A percentile compares a stretch with the other conserved stretches of the same genome.
These are phyloP conservation scores for Globisporangium cystogenes DNA, from an alignment of 352 stramenopile species.

Conservation along the genomic window DNA sequence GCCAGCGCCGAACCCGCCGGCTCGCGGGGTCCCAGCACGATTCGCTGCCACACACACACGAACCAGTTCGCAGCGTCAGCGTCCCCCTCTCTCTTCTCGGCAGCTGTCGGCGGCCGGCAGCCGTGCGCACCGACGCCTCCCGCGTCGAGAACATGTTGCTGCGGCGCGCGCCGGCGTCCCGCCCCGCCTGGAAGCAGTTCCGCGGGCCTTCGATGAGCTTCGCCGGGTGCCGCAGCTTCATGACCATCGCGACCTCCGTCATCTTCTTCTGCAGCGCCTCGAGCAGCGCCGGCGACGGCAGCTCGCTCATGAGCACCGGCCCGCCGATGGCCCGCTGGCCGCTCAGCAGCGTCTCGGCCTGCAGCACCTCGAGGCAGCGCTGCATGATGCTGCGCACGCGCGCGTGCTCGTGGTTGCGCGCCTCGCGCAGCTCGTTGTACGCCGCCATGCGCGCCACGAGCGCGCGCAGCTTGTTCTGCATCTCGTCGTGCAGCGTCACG, in stretches of 20 bases:
- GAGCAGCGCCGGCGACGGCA: constrained; percentile 36
- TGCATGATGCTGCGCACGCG: constrained; percentile 48
- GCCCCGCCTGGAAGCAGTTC: constrained; percentile 18
- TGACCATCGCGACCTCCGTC: constrained; percentile 50
- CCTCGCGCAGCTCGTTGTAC: constrained; percentile 49
- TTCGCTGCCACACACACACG: constrained; percentile 21
- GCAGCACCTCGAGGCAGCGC: constrained; percentile 54
- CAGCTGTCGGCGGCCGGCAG: too few species aligned
- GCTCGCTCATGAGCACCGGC: constrained; percentile 40
- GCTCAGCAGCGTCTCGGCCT: constrained; percentile 32
- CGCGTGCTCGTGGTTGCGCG: constrained; percentile 42
- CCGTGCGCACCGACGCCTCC: constrained; percentile 26
- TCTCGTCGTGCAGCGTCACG: constrained; percentile 25
- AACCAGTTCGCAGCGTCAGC: background rate
- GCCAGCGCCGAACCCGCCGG: constrained; percentile 37
- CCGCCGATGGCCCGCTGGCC: constrained; percentile 11
- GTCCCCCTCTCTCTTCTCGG: too few species aligned
- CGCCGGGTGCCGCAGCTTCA: constrained; percentile 45
- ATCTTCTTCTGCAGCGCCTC: constrained; percentile 64
- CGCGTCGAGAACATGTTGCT: constrained; percentile 54
- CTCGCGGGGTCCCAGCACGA: constrained; percentile 46
- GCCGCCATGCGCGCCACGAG: constrained; percentile 23
- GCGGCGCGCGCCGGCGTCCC: constrained; percentile 19
- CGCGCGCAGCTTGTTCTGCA: constrained; percentile 27
- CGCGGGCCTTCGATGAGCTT: constrained; percentile 19